Evolutionary conservation across 2,329 filamentous ascomycete species (phyloP), one percentile per base, ranked within the genome.

Genomic region (Raffaelea deltoideospora): DNA sequence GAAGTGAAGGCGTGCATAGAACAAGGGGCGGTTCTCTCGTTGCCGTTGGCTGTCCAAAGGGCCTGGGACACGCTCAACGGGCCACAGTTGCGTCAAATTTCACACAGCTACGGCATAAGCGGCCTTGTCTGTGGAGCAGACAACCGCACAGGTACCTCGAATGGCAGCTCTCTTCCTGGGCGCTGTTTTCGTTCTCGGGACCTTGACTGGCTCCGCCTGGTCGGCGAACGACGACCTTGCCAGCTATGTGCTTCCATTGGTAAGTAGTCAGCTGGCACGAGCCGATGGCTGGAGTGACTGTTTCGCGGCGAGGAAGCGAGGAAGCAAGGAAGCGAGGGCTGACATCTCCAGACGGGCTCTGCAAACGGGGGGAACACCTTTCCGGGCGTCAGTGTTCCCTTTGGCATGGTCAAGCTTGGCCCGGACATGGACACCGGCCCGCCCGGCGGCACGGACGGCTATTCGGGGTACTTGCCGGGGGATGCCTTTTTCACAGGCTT

Each of bases 401-500:
- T 65, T 26, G 64, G 63, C 17, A 59, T 68, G 43, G 60, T 65
- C 33, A 67, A 67, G 49, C 53, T 67, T 4, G 64, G 64, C 4
- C 65, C 66, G 9, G 61, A 69, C 34, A 51, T 69, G 11, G 42
- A 44, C 31, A 28, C 22, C 3, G 42, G 42, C 13, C 59, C 64
- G 38, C 60, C 57, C 11, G 64, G 63, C 11, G 54, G 53, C 9
- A 22, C 7, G 10, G 67, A 71, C 43, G 58, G 60, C 18, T 72
- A 72, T 45, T 70, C 66, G 3, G 68, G 68, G 14, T 72, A 69
- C 41, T 56, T 61, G 33, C 47, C 60, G 0, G 40, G 40, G 17
- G 15, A 21, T 3, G 28, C 35, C 26, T 44, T 37, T 21, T 44
- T 76, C 43, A 69, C 64, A 3, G 72, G 69, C 15, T 76, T 76